Evolutionary conservation across 768 basidiomycete genomes (phyloP).

Genomic region (Kwoniella pini): DNA sequence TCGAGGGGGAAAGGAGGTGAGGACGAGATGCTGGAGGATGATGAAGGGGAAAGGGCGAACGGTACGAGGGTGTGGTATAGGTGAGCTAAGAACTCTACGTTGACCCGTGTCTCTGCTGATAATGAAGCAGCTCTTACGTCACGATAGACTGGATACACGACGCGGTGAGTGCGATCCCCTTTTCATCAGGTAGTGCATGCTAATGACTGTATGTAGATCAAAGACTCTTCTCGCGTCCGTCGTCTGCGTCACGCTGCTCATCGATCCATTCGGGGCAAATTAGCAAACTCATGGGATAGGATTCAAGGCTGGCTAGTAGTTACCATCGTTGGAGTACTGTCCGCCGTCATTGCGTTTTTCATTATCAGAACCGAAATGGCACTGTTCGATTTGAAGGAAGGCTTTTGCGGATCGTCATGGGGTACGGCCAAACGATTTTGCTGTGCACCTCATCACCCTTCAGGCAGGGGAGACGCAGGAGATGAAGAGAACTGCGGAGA

Average conservation of each 20-base stretch:
- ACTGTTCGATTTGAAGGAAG: slow-evolving; percentile 90
- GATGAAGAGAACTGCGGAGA: slow-evolving; percentile 60
- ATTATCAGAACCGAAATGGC: slow-evolving; percentile 82
- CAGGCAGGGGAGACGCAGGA: slow-evolving; percentile 14
- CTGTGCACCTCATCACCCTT: slow-evolving; percentile 60
- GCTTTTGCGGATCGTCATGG: slow-evolving; percentile 72
- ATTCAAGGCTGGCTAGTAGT: slow-evolving; percentile 86
- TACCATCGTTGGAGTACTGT: slow-evolving; percentile 76
- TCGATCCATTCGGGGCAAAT: slow-evolving; percentile 66
- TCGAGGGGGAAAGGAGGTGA: slow-evolving; percentile 15
- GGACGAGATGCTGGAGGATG: slow-evolving; percentile 42
- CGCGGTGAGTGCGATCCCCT: slow-evolving; percentile 59
- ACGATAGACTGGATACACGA: slow-evolving; percentile 97
- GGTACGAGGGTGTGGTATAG: slow-evolving; percentile 63
- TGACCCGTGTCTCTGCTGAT: not conserved
- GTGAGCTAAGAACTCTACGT: slow-evolving; percentile 23
- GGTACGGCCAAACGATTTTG: slow-evolving; percentile 79
- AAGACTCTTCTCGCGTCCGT: slow-evolving; percentile 80
- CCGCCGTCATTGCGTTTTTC: slow-evolving; percentile 80
- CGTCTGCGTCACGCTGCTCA: slow-evolving; percentile 62
- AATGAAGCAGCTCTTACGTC: slow-evolving; percentile 61
- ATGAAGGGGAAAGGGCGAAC: slow-evolving; percentile 67
- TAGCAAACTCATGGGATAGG: slow-evolving; percentile 69
- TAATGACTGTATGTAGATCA: no score
- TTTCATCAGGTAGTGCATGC: no score